Percentiles rank a stretch among this genome's conserved stretches.
Conservation (phyloP, 2,329 filamentous ascomycete genomes). For the Raffaelea ambrosiae region DNA sequence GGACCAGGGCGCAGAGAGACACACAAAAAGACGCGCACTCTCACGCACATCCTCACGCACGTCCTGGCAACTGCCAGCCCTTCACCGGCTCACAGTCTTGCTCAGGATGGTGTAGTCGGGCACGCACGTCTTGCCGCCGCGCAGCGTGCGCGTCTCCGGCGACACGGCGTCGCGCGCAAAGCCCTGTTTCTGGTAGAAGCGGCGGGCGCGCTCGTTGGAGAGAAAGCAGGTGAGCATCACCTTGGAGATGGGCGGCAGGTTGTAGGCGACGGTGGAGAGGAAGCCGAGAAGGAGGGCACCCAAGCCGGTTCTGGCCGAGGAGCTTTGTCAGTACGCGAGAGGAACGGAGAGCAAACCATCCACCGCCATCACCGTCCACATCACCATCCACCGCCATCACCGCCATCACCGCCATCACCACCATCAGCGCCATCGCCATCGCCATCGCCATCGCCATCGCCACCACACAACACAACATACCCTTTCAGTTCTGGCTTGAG, state of each 20-base stretch:
- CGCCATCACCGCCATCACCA: too few species aligned
- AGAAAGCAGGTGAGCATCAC: conserved; percentile 68
- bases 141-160: conserved; percentile 42
- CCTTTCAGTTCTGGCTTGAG: conserved; percentile 48
- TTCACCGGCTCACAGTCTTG: conserved; percentile 20
- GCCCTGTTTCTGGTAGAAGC: conserved; percentile 55
- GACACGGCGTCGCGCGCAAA: conserved; percentile 48
- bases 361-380: too few species aligned
- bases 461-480: too few species aligned
- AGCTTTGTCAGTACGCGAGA: background rate
- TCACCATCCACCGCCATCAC: too few species aligned
- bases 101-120: conserved; percentile 56
- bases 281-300: conserved; percentile 51
- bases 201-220: conserved; percentile 46
- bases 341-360: background rate
- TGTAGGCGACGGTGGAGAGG: conserved; percentile 42
- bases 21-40: too few species aligned
- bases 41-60: too few species aligned
- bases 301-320: conserved; percentile 46
- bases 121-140: conserved; percentile 45
- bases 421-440: too few species aligned
- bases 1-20: too few species aligned
- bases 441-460: too few species aligned
- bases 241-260: conserved; percentile 49
- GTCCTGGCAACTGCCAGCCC: background rate